Percentiles rank a stretch among this genome's conserved stretches.
These are phyloP conservation scores for Bolboschoenus planiculmis DNA, from an alignment of 176 grass and related monocot species.

Conservation along the genomic window DNA sequence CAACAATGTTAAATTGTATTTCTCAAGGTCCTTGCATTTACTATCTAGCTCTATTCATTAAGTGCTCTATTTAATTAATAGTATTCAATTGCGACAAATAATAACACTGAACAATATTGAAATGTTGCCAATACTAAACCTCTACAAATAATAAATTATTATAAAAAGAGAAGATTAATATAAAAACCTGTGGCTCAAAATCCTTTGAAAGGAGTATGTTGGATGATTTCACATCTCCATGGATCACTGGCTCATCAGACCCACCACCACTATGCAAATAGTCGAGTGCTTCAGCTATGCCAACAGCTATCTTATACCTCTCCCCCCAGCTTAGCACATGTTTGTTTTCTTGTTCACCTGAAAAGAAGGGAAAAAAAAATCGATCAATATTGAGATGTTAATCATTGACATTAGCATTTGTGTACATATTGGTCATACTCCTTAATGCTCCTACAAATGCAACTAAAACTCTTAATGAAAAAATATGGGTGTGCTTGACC, in stretches of 20 bases:
- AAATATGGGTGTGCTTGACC: neutral
- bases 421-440: neutral
- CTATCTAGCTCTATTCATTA: neutral
- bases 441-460: neutral
- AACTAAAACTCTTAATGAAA: neutral
- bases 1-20: constrained; percentile 22
- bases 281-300: constrained; percentile 69
- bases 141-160: neutral
- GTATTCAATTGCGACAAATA: neutral
- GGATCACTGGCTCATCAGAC: constrained; percentile 55
- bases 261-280: constrained; percentile 61
- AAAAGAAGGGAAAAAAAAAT: constrained; percentile 14
- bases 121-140: neutral
- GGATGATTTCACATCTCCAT: constrained; percentile 94
- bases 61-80: neutral
- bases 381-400: neutral
- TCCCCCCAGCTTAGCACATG: constrained; percentile 54
- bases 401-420: neutral
- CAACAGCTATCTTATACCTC: constrained; percentile 66
- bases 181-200: constrained; percentile 78
- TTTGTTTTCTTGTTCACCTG: constrained; percentile 46
- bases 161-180: neutral
- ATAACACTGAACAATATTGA: neutral
- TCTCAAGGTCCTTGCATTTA: neutral
- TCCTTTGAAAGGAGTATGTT: constrained; percentile 87